Evolutionary conservation across 2,329 filamentous ascomycete genomes (phyloP).

Genomic region (Cladosporium austrohemisphaericum): DNA sequence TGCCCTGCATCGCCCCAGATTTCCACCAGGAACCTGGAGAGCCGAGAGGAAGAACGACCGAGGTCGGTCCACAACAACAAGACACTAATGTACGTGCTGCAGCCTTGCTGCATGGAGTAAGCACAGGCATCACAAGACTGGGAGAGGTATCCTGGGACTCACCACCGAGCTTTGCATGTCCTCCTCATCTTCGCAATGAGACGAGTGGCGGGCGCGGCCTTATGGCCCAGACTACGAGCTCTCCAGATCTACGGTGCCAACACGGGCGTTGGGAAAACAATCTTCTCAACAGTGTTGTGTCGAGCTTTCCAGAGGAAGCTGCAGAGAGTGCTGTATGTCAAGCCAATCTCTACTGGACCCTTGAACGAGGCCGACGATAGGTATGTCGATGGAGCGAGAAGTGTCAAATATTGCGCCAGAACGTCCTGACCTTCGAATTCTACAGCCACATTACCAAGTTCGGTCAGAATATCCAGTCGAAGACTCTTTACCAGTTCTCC

Average conservation of each 20-base stretch:
- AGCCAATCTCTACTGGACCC: constrained; percentile 77
- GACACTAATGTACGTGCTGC: neutral
- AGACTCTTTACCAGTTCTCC: constrained; percentile 67
- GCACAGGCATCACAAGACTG: neutral
- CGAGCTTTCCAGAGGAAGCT: constrained; percentile 53
- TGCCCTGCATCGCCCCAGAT: no score
- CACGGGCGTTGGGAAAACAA: constrained; percentile 80
- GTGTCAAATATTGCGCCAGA: no score
- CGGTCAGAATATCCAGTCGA: constrained; percentile 54
- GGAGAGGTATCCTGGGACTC: neutral
- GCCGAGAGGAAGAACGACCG: neutral
- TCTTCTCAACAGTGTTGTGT: constrained; percentile 70
- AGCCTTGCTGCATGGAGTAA: constrained; percentile 7
- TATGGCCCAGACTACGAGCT: constrained; percentile 65
- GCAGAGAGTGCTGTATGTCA: constrained; percentile 63
- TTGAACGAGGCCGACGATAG: constrained; percentile 65
- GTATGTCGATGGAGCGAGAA: constrained; percentile 41
- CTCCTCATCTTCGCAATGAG: constrained; percentile 31
- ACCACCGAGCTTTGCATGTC: neutral
- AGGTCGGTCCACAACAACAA: neutral
- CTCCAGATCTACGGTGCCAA: constrained; percentile 81
- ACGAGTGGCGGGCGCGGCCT: constrained; percentile 52
- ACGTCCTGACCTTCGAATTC: no score
- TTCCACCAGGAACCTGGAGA: no score
- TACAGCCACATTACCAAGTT: constrained; percentile 61